Base-by-base conservation (phyloP, 2,329 filamentous ascomycete genomes). In the Hypoxylon sp. region DNA sequence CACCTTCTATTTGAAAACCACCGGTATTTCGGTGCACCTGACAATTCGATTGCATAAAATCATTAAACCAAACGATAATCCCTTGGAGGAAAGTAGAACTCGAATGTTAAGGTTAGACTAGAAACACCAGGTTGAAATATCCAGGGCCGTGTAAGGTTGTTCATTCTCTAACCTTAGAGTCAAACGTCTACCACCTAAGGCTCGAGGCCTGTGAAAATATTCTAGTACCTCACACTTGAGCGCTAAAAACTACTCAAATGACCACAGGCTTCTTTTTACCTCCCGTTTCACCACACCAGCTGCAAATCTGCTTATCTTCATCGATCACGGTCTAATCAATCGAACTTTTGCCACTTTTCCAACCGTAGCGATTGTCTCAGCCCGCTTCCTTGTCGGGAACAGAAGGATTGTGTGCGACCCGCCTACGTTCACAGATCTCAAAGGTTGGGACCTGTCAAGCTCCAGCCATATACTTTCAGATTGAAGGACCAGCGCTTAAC, bases 181-280 rank as follows among this genome's bases (percentile, higher is more conserved):
- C 18, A 38, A n/a, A 28, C 16, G n/a, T n/a, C 36, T 52, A 14
- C 32, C 22, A 38, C n/a, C 20, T 26, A n/a, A 26, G 18, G 44
- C 56, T 5, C 5, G 20, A 52, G 22, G 26, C 40, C 24, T 48
- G 48, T 38, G 22, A 57, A 22, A 38, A 38, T 20, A 46, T 48
- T 48, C 20, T 42, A 22, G 40, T 33, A 22, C 33, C 26, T 18
- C 40, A 36, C 9, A 38, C 36, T 67, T 61, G 32, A 18, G 51
- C 64, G 57, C 64, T 64, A 64, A 67, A 64, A 59, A 54, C 4
- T 16, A 5, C 22, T 40, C 42, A 36, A n/a, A 38, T 50, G n/a
- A 56, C 40, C 38, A 42, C 49, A 8, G 46, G 11, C 48, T 55
- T 49, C 36, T 20, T 52, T 50, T 33, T 30, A 40, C 28, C 24